phyloP scores from a whole-genome alignment of 2,329 filamentous ascomycete species.

The Zasmidium citrigriseum region DNA sequence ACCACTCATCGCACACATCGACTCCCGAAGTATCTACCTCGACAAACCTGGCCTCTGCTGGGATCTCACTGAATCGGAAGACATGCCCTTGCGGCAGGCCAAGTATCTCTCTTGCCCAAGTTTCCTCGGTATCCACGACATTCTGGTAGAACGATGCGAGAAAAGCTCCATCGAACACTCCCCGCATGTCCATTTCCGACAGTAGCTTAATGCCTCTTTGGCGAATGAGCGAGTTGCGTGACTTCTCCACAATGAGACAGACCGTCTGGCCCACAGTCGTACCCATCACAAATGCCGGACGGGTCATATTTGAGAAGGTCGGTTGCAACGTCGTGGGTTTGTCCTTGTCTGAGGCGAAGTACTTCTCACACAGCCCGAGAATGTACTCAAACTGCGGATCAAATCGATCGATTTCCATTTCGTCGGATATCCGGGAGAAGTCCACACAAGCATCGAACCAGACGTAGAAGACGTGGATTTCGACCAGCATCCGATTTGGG shows the following conservation, averaged over 20 bases:
- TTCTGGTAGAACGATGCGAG: neutral
- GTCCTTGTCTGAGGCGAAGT: no score
- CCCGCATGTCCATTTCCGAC: neutral
- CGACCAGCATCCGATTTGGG: no score
- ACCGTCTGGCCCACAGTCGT: neutral
- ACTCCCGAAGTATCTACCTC: neutral
- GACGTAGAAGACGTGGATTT: no score
- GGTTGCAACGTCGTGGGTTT: no score
- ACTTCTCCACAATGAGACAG: neutral
- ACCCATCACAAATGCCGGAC: neutral
- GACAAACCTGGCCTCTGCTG: neutral
- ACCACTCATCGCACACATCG: neutral
- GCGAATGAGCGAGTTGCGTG: neutral
- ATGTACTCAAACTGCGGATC: no score
- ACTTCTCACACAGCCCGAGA: no score
- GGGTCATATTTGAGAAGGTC: neutral
- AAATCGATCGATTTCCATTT: no score
- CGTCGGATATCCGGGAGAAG: no score
- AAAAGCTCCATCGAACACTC: neutral
- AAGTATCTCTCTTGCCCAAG: neutral
- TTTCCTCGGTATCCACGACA: neutral
- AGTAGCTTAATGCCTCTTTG: neutral
- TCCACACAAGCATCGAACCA: no score
- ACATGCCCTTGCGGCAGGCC: neutral
- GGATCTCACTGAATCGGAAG: neutral